Evolutionary conservation across 2,329 filamentous ascomycete species (phyloP), one percentile per base, ranked within the genome.

Genomic region (Gnomoniopsis smithogilvyi): DNA sequence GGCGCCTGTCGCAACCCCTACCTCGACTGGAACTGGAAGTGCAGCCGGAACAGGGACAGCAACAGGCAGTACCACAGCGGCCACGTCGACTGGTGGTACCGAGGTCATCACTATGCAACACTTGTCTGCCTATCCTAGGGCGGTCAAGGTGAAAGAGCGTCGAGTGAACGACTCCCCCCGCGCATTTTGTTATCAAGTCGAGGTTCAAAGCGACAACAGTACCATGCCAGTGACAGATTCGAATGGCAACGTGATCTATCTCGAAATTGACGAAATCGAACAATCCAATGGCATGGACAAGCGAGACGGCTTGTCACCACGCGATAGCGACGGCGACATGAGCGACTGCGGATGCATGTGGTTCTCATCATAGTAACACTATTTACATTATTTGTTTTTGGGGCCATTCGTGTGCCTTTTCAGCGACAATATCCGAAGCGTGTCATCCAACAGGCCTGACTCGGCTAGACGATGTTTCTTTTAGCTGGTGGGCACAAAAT

Each of bases 131-230:
- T 85, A 83, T 59, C 82, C 83, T 2, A 76, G 76, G 24, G 76
- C 81, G 10, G 71, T 85, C 59, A 85, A 85, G 66, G 71, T 86
- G 46, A 73, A 81, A 54, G 83, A 86, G 67, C 77, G 80, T 15
- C 81, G 82, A 17, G 68, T 78, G 19, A 60, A 69, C 10, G 65
- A 70, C 17, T 67, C 72, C 1, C 66, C 70, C 1, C 64, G 70
- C 15, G 75, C 81, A 0, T 74, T 66, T 33, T 85, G 82, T 60
- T 74, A 74, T 4, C 80, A 84, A 63, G 76, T 81, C 33, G 68
- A 76, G 60, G 76, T 86, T 12, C 64, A 69, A 17, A 66, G 70
- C 0, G 67, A 74, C 14, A 77, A 77, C 7, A 69, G 69, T 19
- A 75, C 74, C 2, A 63, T 65, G 19, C 72, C 74, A 2, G 65